Evolutionary conservation across 495 filamentous ascomycete genomes (phyloP).

Genomic region (Aspergillus avenaceus): DNA sequence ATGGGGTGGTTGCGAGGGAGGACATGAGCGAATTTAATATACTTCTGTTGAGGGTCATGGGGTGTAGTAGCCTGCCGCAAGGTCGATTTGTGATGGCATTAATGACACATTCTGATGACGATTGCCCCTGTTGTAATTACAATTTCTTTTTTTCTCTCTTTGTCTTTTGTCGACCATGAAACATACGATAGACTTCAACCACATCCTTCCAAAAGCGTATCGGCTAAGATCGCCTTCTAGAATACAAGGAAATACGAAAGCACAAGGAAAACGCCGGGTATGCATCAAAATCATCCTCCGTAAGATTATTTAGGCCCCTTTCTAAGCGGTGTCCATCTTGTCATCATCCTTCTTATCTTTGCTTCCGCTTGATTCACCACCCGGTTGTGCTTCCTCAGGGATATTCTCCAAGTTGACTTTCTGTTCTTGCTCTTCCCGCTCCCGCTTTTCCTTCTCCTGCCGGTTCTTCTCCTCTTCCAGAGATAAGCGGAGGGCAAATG

Average conservation of each 20-base stretch:
- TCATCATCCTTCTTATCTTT: slow-evolving; percentile 68
- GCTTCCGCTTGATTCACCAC: slow-evolving; percentile 61
- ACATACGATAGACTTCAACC: slow-evolving; percentile 4
- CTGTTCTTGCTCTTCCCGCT: slow-evolving; percentile 67
- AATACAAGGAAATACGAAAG: slow-evolving; percentile 13
- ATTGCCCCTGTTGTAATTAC: slow-evolving; percentile 3
- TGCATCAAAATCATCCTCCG: slow-evolving; percentile 36
- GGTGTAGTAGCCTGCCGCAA: background rate
- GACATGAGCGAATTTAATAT: slow-evolving; percentile 16
- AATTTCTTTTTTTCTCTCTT: background rate
- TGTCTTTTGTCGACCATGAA: background rate
- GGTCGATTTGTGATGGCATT: slow-evolving; percentile 1
- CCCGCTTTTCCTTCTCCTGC: slow-evolving; percentile 77
- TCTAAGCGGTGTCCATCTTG: slow-evolving; percentile 65
- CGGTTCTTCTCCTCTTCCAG: slow-evolving; percentile 96
- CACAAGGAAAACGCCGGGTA: slow-evolving; percentile 40
- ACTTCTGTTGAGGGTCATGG: background rate
- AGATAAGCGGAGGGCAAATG: slow-evolving; percentile 93
- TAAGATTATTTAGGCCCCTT: slow-evolving; percentile 4
- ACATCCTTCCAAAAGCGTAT: slow-evolving; percentile 12
- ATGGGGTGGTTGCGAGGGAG: slow-evolving; percentile 42
- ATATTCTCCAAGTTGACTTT: slow-evolving; percentile 71
- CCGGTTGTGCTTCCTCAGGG: slow-evolving; percentile 69
- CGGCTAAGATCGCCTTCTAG: slow-evolving; percentile 16
- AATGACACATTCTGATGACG: slow-evolving; percentile 7